Conservation (phyloP, 2,329 filamentous ascomycete genomes). For the Aspergillus udagawae region DNA sequence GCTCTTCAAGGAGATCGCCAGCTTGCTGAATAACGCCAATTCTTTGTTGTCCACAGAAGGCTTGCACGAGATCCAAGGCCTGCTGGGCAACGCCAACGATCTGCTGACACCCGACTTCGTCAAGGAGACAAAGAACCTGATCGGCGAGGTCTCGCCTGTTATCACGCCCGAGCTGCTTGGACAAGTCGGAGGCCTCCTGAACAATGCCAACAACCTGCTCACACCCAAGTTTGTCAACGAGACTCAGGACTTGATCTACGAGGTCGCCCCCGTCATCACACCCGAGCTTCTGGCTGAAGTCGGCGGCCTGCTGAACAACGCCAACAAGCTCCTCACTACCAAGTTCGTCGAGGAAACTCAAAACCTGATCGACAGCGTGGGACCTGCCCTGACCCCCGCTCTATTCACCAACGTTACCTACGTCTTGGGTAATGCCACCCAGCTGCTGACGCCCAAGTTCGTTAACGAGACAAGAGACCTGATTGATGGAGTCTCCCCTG, state of each 20-base stretch:
- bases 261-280: slow-evolving; percentile 19
- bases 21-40: slow-evolving; percentile 8
- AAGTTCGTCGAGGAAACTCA: slow-evolving; percentile 25
- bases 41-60: slow-evolving; percentile 22
- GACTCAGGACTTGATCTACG: slow-evolving; percentile 17
- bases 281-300: slow-evolving; percentile 20
- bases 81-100: slow-evolving; percentile 14
- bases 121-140: slow-evolving; percentile 12
- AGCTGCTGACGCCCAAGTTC: slow-evolving; percentile 27
- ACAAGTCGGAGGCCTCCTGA: slow-evolving; percentile 10
- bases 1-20: slow-evolving; percentile 5
- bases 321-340: slow-evolving; percentile 22
- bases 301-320: slow-evolving; percentile 19
- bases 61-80: slow-evolving; percentile 7
- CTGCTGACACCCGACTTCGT: slow-evolving; percentile 27
- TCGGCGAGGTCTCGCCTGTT: slow-evolving; percentile 9
- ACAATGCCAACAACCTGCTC: slow-evolving; percentile 17
- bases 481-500: slow-evolving; percentile 25
- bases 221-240: slow-evolving; percentile 21
- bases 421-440: slow-evolving; percentile 29
- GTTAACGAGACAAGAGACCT: slow-evolving; percentile 26
- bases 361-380: slow-evolving; percentile 17
- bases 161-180: slow-evolving; percentile 8
- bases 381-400: slow-evolving; percentile 22
- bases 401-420: slow-evolving; percentile 26